A percentile compares a stretch with the other conserved stretches of the same genome.
These are phyloP conservation scores for Oldenlandia corymbosa DNA, from an alignment of 257 asterid genomes.

Conservation along the genomic window DNA sequence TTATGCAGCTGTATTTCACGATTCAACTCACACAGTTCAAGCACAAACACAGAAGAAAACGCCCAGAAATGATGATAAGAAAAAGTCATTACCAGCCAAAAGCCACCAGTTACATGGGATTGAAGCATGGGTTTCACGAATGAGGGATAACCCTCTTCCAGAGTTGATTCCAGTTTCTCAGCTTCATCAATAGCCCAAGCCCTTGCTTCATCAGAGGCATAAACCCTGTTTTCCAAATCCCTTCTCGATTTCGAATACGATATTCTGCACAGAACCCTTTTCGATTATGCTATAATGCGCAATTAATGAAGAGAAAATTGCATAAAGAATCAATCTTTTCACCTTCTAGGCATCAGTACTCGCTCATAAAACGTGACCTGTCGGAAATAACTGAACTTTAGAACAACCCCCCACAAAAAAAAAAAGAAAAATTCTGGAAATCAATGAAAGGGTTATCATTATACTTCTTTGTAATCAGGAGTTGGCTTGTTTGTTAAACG, in stretches of 20 bases:
- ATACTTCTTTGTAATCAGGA: slow-evolving; percentile 73
- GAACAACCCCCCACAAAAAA: not conserved
- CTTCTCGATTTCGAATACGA: slow-evolving; percentile 34
- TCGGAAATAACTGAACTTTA: slow-evolving; percentile 1
- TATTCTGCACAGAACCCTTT: slow-evolving; percentile 26
- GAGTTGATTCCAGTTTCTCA: slow-evolving; percentile 45
- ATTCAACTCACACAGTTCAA: too few species aligned
- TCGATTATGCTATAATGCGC: not conserved
- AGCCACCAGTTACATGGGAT: slow-evolving; percentile 94
- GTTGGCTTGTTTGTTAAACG: slow-evolving; percentile 55
- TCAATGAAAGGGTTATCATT: not conserved
- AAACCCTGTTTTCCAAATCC: slow-evolving; percentile 44
- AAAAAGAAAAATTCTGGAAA: not conserved
- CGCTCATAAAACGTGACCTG: slow-evolving; percentile 64
- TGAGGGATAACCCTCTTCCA: slow-evolving; percentile 44
- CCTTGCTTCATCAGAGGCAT: slow-evolving; percentile 75
- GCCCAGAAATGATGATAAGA: too few species aligned
- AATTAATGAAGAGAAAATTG: not conserved
- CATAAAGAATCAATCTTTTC: slow-evolving; percentile 2
- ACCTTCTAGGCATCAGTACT: slow-evolving; percentile 73
- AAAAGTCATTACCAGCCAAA: slow-evolving; percentile 70
- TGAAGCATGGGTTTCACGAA: slow-evolving; percentile 82
- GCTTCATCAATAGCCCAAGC: slow-evolving; percentile 55
- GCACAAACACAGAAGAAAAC: too few species aligned
- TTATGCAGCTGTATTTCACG: too few species aligned